Evolutionary conservation across 306 rosid genomes (phyloP).

Genomic region (Echinosophora koreensis): DNA sequence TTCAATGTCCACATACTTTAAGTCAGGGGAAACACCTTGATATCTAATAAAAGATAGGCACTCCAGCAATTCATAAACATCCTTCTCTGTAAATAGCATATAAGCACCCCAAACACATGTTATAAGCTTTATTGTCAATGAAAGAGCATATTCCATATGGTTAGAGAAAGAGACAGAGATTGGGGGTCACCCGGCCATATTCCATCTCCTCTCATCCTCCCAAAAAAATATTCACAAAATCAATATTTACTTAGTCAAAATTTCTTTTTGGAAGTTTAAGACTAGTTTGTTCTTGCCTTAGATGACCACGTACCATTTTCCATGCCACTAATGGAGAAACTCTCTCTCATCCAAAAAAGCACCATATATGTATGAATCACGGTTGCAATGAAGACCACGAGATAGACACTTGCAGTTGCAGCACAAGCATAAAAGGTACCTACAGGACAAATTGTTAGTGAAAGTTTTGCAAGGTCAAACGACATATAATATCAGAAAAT

Average conservation of each 20-base stretch:
- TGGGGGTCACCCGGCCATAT: background rate
- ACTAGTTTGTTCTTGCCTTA: constrained; percentile 28
- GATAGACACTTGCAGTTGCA: constrained; percentile 69
- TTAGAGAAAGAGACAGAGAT: background rate
- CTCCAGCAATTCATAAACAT: too few relatives aligned
- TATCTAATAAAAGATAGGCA: too few relatives aligned
- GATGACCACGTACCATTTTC: constrained; percentile 39
- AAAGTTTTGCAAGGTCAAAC: constrained; percentile 35
- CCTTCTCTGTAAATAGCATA: too few relatives aligned
- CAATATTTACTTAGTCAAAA: constrained; percentile 38
- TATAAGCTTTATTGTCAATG: too few relatives aligned
- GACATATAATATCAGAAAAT: constrained; percentile 25
- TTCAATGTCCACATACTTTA: too few relatives aligned
- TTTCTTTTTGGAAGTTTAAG: constrained; percentile 22
- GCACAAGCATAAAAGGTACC: constrained; percentile 87
- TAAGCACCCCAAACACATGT: too few relatives aligned
- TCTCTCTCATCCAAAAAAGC: constrained; percentile 57
- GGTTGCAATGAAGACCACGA: constrained; percentile 69
- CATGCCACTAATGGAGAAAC: constrained; percentile 42
- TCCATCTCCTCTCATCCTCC: background rate
- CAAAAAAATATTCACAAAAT: background rate
- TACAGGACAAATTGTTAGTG: constrained; percentile 45
- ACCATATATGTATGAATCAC: constrained; percentile 66
- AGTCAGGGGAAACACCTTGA: too few relatives aligned
- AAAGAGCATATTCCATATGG: constrained; percentile 18